Percentiles rank a stretch among this genome's conserved stretches.
Conservation (phyloP, 306 rosid species). For the Vigna unguiculata region DNA sequence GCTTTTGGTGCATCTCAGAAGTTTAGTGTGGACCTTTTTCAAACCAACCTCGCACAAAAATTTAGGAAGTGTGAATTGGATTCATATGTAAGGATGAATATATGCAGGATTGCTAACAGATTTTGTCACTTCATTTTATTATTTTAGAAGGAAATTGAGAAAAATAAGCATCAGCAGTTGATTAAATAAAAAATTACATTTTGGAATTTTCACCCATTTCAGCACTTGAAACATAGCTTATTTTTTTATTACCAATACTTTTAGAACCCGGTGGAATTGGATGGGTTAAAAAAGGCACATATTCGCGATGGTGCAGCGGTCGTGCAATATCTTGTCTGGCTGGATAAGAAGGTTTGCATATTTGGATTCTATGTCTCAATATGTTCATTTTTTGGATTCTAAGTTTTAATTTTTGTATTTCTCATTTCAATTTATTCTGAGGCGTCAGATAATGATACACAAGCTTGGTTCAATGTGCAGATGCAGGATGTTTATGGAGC, state of each 20-base stretch:
- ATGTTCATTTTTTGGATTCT: constrained; percentile 24
- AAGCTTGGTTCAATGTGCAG: constrained; percentile 63
- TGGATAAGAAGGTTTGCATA: constrained; percentile 76
- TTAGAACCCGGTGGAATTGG: constrained; percentile 90
- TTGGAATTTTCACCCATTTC: neutral
- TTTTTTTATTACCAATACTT: constrained; percentile 30
- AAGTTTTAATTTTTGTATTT: neutral
- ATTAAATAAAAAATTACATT: neutral
- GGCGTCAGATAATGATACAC: constrained; percentile 38
- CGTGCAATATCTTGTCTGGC: constrained; percentile 95
- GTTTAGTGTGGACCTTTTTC: constrained; percentile 31
- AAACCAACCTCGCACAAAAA: constrained; percentile 9
- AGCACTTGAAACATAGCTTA: constrained; percentile 4
- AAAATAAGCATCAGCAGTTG: constrained; percentile 1
- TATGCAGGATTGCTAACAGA: constrained; percentile 6
- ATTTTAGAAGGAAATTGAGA: constrained; percentile 21
- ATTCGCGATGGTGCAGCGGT: constrained; percentile 97
- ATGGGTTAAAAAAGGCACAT: constrained; percentile 84
- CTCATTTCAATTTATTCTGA: neutral
- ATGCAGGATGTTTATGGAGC: constrained; percentile 91
- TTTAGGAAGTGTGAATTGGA: constrained; percentile 12
- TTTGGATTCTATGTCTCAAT: constrained; percentile 37
- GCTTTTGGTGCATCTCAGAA: constrained; percentile 27
- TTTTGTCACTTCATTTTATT: constrained; percentile 13
- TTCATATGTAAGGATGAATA: constrained; percentile 3